These are phyloP conservation scores for Fusarium pseudoanthophilum DNA, from an alignment of 2,329 filamentous ascomycete genomes.

Conservation along the genomic window DNA sequence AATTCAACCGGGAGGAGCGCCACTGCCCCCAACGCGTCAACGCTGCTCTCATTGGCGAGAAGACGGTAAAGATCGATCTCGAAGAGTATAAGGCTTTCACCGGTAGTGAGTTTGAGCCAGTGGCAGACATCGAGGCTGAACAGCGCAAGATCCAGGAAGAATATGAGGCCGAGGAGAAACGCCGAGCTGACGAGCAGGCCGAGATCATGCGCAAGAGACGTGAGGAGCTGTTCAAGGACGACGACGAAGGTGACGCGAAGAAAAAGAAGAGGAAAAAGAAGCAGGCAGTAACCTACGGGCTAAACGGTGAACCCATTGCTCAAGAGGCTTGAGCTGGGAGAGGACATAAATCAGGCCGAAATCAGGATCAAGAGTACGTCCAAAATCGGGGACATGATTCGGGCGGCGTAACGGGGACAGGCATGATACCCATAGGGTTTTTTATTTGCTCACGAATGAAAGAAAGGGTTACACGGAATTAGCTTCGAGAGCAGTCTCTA, in stretches of 20 bases:
- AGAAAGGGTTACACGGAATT: constrained; percentile 10
- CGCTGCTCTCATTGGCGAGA: constrained; percentile 69
- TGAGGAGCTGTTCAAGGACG: constrained; percentile 61
- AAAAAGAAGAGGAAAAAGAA: constrained; percentile 52
- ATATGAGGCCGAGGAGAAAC: constrained; percentile 57
- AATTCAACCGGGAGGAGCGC: constrained; percentile 83
- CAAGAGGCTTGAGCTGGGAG: constrained; percentile 34
- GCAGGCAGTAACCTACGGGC: constrained; percentile 49
- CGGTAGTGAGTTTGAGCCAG: constrained; percentile 63
- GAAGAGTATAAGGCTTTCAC: constrained; percentile 69
- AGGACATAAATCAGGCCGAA: constrained; percentile 9
- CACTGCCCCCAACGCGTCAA: constrained; percentile 72
- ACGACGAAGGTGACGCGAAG: constrained; percentile 45
- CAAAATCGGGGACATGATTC: constrained; percentile 21
- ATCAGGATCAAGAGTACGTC: constrained; percentile 6
- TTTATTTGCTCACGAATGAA: constrained; percentile 29
- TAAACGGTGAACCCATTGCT: constrained; percentile 52
- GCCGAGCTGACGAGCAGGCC: constrained; percentile 58
- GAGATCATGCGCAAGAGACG: constrained; percentile 60
- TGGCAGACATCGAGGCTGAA: constrained; percentile 67
- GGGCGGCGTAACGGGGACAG: constrained; percentile 35
- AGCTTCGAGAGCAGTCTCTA: constrained; percentile 31
- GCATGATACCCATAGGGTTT: constrained; percentile 45
- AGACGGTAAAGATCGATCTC: constrained; percentile 67
- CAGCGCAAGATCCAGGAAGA: constrained; percentile 59